Percentiles rank a stretch among this genome's conserved stretches.
Evolutionary conservation across 2,329 filamentous ascomycete genomes (phyloP).

Genomic region (Ceratocystis variospora): DNA sequence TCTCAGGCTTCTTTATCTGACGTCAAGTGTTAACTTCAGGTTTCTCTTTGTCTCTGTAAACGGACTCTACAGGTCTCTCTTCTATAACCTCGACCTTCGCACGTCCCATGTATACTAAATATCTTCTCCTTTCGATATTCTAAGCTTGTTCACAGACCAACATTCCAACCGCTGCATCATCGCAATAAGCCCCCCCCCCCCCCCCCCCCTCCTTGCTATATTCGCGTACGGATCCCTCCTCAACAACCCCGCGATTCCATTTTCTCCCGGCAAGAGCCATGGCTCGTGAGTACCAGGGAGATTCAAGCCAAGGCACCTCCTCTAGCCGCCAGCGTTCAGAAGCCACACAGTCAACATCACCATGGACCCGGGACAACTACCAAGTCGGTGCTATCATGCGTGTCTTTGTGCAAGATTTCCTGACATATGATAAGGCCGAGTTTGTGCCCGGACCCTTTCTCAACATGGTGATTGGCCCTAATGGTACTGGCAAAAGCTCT

Average conservation of each 20-base stretch:
- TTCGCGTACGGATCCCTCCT: not conserved
- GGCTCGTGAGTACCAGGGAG: not conserved
- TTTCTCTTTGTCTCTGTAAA: not conserved
- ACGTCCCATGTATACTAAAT: not conserved
- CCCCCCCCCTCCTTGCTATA: too few relatives aligned
- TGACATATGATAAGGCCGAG: conserved; percentile 86
- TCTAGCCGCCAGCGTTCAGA: conserved; percentile 15
- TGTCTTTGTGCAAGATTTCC: conserved; percentile 75
- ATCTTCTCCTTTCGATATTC: not conserved
- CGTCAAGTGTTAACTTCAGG: not conserved
- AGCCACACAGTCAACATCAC: conserved; percentile 6
- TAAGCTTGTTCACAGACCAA: too few relatives aligned
- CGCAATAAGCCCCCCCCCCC: not conserved
- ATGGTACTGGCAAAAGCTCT: conserved; percentile 94
- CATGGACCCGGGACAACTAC: conserved; percentile 28
- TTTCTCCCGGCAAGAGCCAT: not conserved
- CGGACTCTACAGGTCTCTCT: not conserved
- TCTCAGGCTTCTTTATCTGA: not conserved
- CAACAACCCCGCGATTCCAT: not conserved
- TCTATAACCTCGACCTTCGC: not conserved
- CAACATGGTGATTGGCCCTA: conserved; percentile 99
- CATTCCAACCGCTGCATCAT: not conserved
- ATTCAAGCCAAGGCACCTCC: conserved; percentile 1
- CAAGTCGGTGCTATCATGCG: conserved; percentile 78
- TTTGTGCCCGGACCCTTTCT: conserved; percentile 83